Evolutionary conservation across 805 yeast genomes (phyloP).

Genomic region (Candida lessepsii): DNA sequence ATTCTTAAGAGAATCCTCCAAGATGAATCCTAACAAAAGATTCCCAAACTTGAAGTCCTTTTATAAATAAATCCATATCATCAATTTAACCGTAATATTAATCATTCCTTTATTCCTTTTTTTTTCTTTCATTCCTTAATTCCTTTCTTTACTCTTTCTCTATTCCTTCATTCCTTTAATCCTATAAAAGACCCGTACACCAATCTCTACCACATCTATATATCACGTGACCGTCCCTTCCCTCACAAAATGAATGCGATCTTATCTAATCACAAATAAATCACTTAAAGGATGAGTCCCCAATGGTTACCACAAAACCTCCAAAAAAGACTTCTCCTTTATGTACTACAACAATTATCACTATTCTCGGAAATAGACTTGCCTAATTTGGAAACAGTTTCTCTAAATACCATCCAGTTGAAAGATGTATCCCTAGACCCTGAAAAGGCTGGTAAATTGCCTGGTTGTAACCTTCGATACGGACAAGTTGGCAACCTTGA

Average conservation of each 20-base stretch:
- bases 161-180: too few species aligned
- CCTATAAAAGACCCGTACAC: too few species aligned
- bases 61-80: too few species aligned
- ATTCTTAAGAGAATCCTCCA: too few species aligned
- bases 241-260: background rate
- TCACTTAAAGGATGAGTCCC: slow-evolving; percentile 13
- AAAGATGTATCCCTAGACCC: slow-evolving; percentile 71
- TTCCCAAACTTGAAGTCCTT: too few species aligned
- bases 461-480: slow-evolving; percentile 59
- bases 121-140: too few species aligned
- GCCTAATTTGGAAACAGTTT: slow-evolving; percentile 73
- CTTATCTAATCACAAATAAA: slow-evolving; percentile 8
- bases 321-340: slow-evolving; percentile 76
- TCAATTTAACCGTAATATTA: too few species aligned
- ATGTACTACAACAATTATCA: slow-evolving; percentile 76
- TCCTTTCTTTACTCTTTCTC: too few species aligned
- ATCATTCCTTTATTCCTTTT: too few species aligned
- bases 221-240: background rate
- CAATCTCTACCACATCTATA: too few species aligned
- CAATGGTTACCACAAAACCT: slow-evolving; percentile 43
- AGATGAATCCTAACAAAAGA: too few species aligned
- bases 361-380: slow-evolving; percentile 80
- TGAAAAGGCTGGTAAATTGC: slow-evolving; percentile 60
- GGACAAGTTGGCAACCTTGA: slow-evolving; percentile 59
- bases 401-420: slow-evolving; percentile 52